A percentile compares a stretch with the other conserved stretches of the same genome.
phyloP scores from a whole-genome alignment of 2,329 filamentous ascomycete species.

The Parafenestella ontariensis region DNA sequence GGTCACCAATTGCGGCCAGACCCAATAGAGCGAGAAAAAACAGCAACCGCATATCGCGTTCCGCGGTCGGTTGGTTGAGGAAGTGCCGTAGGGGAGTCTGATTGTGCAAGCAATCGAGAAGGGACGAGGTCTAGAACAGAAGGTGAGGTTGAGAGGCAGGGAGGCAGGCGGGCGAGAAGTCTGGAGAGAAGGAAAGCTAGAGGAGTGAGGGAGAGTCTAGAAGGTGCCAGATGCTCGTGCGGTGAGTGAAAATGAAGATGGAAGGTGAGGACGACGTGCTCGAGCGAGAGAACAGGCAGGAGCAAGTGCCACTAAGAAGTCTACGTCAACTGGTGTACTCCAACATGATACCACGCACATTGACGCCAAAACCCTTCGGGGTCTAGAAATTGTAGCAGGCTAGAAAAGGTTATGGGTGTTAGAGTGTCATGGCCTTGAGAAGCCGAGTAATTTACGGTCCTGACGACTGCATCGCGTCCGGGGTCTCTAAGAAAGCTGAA shows the following conservation, averaged over 20 bases:
- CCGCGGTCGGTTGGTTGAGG: not conserved
- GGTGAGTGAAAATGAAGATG: not conserved
- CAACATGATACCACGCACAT: too few species aligned
- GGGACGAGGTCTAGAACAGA: not conserved
- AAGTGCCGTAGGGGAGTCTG: too few species aligned
- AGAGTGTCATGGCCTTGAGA: too few species aligned
- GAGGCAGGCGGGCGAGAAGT: not conserved
- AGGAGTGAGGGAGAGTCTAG: not conserved
- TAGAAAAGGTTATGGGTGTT: too few species aligned
- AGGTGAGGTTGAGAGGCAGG: not conserved
- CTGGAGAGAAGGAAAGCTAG: not conserved
- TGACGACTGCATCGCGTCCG: too few species aligned
- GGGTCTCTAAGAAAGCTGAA: too few species aligned
- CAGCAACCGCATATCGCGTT: constrained; percentile 6
- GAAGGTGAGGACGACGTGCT: not conserved
- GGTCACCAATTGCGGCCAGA: not conserved
- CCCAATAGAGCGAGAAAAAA: constrained; percentile 1
- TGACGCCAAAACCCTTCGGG: too few species aligned
- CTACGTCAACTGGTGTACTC: too few species aligned
- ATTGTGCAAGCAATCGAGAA: not conserved
- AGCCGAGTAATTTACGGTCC: too few species aligned
- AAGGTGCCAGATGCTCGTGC: not conserved
- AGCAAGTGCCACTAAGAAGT: too few species aligned
- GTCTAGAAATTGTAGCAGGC: too few species aligned
- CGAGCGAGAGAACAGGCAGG: too few species aligned